These are phyloP conservation scores for Mortierella alpina DNA, from an alignment of 192 early-diverging fungal species.

Conservation along the genomic window DNA sequence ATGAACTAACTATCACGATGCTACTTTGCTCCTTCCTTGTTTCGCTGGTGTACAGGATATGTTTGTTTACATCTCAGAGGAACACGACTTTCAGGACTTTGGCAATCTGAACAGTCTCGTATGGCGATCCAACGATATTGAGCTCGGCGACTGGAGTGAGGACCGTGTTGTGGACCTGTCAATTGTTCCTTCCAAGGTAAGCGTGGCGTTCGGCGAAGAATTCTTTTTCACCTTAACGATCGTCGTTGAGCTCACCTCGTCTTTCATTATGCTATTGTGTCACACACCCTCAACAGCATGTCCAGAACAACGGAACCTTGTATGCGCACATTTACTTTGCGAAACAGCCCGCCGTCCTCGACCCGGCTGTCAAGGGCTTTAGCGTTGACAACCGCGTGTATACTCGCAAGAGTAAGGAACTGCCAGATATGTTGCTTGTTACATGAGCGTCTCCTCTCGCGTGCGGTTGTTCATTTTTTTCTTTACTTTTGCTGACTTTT, in stretches of 20 bases:
- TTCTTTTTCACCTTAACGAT: neutral
- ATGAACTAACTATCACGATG: neutral
- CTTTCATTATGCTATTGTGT: neutral
- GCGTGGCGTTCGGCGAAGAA: neutral
- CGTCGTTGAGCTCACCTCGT: neutral
- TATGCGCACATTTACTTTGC: slow-evolving; percentile 72
- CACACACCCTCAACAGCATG: slow-evolving; percentile 39
- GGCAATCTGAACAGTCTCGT: slow-evolving; percentile 53
- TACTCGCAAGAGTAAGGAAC: slow-evolving; percentile 58
- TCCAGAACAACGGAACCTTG: slow-evolving; percentile 67
- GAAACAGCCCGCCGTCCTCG: slow-evolving; percentile 47
- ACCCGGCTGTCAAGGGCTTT: slow-evolving; percentile 55
- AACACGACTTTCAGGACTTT: slow-evolving; percentile 55
- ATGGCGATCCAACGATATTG: slow-evolving; percentile 55
- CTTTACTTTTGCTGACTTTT: neutral
- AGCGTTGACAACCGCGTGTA: slow-evolving; percentile 59
- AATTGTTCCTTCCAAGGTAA: slow-evolving; percentile 58
- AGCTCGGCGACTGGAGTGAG: slow-evolving; percentile 56
- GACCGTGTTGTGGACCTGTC: slow-evolving; percentile 56
- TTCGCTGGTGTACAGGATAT: slow-evolving; percentile 49
- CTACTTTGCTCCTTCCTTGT: neutral
- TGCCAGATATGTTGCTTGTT: neutral
- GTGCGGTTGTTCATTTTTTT: neutral
- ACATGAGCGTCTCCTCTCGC: neutral
- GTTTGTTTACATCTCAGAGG: slow-evolving; percentile 60